Percentiles rank a stretch among this genome's conserved stretches.
Evolutionary conservation across 1,284 basidiomycete genomes (phyloP).

Genomic region (Cystobasidium pallidum): DNA sequence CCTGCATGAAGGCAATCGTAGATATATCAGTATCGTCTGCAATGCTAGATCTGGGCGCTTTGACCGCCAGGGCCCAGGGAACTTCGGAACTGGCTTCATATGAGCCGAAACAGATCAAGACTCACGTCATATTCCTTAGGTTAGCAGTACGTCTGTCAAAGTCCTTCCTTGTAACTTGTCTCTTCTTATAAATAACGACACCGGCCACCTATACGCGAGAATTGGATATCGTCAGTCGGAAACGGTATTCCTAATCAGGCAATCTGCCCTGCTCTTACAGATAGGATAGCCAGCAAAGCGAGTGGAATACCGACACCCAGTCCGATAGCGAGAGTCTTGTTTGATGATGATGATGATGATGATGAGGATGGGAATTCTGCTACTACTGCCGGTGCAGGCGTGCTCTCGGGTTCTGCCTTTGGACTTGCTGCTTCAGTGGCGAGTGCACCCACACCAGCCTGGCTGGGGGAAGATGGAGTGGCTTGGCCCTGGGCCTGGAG

Average conservation of each 20-base stretch:
- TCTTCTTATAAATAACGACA: slow-evolving; percentile 28
- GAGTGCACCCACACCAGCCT: background rate
- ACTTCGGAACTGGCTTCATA: too few relatives aligned
- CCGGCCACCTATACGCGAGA: slow-evolving; percentile 1
- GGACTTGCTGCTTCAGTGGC: background rate
- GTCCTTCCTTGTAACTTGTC: slow-evolving; percentile 9
- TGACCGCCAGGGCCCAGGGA: slow-evolving; percentile 1
- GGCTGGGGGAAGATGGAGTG: background rate
- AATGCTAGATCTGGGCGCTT: background rate
- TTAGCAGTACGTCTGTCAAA: slow-evolving; percentile 34
- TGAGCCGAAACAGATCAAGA: too few relatives aligned
- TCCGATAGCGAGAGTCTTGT: slow-evolving; percentile 27
- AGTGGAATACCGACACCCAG: slow-evolving; percentile 39
- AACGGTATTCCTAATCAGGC: slow-evolving; percentile 3
- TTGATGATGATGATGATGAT: background rate
- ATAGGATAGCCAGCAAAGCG: slow-evolving; percentile 11
- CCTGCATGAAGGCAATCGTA: background rate
- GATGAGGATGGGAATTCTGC: background rate
- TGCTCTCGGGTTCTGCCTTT: background rate
- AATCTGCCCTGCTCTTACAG: background rate
- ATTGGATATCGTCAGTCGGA: background rate
- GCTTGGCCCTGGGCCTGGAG: slow-evolving; percentile 7
- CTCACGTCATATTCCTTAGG: slow-evolving; percentile 32
- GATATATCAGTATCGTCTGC: background rate
- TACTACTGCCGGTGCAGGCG: slow-evolving; percentile 2